Evolutionary conservation across 441 rosid genomes (phyloP).

Genomic region (Geranium incanum): DNA sequence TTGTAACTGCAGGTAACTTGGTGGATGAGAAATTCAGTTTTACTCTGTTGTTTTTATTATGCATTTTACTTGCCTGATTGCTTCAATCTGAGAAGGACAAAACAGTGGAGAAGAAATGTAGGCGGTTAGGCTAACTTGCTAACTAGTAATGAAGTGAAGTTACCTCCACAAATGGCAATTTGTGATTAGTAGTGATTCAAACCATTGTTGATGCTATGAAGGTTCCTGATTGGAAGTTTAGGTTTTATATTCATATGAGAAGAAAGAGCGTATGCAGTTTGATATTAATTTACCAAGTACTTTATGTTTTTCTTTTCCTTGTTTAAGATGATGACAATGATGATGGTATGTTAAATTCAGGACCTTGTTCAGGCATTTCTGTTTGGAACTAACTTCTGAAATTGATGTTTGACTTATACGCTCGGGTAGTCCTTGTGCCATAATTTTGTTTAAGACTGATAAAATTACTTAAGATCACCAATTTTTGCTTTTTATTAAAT

Average conservation of each 20-base stretch:
- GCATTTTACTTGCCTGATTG: neutral
- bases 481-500: neutral
- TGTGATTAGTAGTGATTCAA: neutral
- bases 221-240: neutral
- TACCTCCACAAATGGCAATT: neutral
- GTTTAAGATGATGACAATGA: neutral
- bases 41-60: neutral
- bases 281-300: neutral
- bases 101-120: neutral
- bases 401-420: neutral
- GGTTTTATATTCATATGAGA: neutral
- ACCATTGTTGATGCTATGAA: neutral
- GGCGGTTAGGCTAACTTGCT: neutral
- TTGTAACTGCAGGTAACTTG: neutral
- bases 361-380: neutral
- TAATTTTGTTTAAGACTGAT: neutral
- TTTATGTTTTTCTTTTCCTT: neutral
- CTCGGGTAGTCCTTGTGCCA: neutral
- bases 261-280: neutral
- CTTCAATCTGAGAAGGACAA: neutral
- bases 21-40: neutral
- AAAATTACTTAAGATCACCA: neutral
- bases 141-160: neutral
- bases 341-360: neutral
- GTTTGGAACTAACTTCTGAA: neutral